Evolutionary conservation across 495 filamentous ascomycete genomes (phyloP).

Genomic region (Aspergillus heteromorphus): DNA sequence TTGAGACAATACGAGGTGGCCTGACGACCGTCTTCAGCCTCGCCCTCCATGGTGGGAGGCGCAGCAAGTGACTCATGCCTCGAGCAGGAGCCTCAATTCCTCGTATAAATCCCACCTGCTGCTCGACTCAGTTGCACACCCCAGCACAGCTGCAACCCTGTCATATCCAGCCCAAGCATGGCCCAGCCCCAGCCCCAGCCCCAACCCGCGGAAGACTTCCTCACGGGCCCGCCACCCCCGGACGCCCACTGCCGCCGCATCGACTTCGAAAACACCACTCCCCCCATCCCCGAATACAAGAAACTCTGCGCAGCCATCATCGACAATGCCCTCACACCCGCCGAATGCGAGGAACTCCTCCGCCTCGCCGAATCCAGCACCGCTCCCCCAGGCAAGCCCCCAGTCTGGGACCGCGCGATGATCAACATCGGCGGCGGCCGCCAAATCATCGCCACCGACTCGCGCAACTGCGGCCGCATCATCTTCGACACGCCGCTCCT

Average conservation of each 20-base stretch:
- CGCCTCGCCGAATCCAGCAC: conserved; percentile 48
- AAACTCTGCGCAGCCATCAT: conserved; percentile 55
- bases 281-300: conserved; percentile 50
- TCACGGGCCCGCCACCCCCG: conserved; percentile 17
- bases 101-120: too few relatives aligned
- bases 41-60: too few relatives aligned
- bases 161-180: background rate
- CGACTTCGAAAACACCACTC: conserved; percentile 45
- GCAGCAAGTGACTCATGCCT: too few relatives aligned
- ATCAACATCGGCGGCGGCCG: conserved; percentile 62
- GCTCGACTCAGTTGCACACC: too few relatives aligned
- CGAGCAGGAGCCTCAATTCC: too few relatives aligned
- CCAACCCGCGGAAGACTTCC: conserved; percentile 3
- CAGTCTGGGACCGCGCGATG: conserved; percentile 34
- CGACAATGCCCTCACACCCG: conserved; percentile 56
- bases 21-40: too few relatives aligned
- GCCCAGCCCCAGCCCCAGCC: background rate
- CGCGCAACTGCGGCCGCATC: conserved; percentile 67
- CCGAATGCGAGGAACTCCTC: conserved; percentile 56
- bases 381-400: conserved; percentile 1
- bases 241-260: conserved; percentile 31
- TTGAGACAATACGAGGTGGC: too few relatives aligned
- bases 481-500: conserved; percentile 64
- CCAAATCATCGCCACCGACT: conserved; percentile 50
- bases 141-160: background rate